Conservation (phyloP, 225 moss, liverwort and hornwort species). For the Lunularia cruciata region DNA sequence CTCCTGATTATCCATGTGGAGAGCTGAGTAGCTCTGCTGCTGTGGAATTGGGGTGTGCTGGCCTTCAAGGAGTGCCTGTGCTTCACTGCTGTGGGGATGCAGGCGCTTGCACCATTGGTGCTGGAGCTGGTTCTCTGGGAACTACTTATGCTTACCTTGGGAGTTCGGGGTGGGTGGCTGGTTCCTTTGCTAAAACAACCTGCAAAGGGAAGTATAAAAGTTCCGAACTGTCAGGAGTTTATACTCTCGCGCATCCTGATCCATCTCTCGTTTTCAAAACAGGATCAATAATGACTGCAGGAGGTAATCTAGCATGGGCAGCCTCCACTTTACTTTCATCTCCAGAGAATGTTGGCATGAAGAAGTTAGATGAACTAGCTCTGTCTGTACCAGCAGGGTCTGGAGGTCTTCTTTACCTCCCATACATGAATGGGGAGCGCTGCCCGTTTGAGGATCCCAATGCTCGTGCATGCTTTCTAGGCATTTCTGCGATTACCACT, state of each 20-base stretch:
- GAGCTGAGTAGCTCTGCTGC: constrained; percentile 69
- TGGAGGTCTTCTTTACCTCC: constrained; percentile 82
- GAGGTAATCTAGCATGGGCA: constrained; percentile 85
- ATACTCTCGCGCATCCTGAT: constrained; percentile 80
- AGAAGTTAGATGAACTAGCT: constrained; percentile 56
- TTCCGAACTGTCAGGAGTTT: constrained; percentile 61
- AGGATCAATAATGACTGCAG: constrained; percentile 90
- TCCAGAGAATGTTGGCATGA: constrained; percentile 55
- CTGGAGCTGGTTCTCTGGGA: constrained; percentile 78
- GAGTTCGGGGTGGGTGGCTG: constrained; percentile 98
- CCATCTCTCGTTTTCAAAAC: constrained; percentile 82
- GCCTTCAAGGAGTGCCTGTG: constrained; percentile 73
- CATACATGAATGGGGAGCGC: constrained; percentile 89
- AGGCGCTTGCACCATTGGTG: constrained; percentile 89
- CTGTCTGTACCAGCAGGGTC: constrained; percentile 63
- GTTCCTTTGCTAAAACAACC: constrained; percentile 54
- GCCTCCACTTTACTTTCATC: constrained; percentile 59
- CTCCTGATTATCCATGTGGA: constrained; percentile 77
- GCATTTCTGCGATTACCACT: constrained; percentile 74
- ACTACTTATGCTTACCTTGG: constrained; percentile 88
- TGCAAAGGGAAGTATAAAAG: constrained; percentile 24
- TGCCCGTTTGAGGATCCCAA: constrained; percentile 91
- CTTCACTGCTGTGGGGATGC: constrained; percentile 92
- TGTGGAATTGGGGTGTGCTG: constrained; percentile 55
- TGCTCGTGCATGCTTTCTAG: constrained; percentile 88